Percentiles rank a stretch among this genome's conserved stretches.
phyloP scores from a whole-genome alignment of 768 basidiomycete species.

The Agrocybe praecox region DNA sequence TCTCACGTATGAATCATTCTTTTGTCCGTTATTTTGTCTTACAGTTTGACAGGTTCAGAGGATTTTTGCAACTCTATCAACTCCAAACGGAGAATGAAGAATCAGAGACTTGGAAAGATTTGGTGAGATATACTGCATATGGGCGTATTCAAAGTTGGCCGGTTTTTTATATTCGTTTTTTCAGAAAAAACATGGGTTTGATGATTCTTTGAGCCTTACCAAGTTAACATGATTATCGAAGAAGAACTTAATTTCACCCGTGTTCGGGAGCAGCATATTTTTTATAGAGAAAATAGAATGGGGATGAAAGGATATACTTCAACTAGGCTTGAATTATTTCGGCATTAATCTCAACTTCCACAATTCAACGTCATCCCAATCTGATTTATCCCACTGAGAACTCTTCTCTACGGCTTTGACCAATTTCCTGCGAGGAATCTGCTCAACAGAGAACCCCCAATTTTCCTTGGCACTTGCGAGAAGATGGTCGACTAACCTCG shows the following conservation, averaged over 20 bases:
- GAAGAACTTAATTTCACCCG: too few species aligned
- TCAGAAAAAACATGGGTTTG: slow-evolving; percentile 77
- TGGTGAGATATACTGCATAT: slow-evolving; percentile 56
- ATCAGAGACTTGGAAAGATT: slow-evolving; percentile 83
- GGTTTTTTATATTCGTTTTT: not conserved
- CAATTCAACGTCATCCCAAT: slow-evolving; percentile 84
- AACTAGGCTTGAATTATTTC: not conserved
- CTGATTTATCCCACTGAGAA: slow-evolving; percentile 62
- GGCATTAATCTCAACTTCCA: slow-evolving; percentile 54
- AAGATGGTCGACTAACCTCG: slow-evolving; percentile 58
- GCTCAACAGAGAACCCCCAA: slow-evolving; percentile 61
- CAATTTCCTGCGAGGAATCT: slow-evolving; percentile 61
- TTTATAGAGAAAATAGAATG: not conserved
- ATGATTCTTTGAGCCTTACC: slow-evolving; percentile 57
- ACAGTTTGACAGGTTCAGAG: slow-evolving; percentile 57
- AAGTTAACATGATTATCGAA: slow-evolving; percentile 1
- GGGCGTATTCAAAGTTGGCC: not conserved
- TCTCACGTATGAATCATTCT: slow-evolving; percentile 61
- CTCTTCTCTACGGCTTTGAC: slow-evolving; percentile 60
- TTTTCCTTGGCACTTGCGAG: slow-evolving; percentile 54
- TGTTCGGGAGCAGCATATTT: too few species aligned
- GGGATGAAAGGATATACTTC: not conserved
- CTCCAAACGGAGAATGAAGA: slow-evolving; percentile 86
- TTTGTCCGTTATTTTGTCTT: slow-evolving; percentile 39
- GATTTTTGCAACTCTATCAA: slow-evolving; percentile 82